A percentile compares a stretch with the other conserved stretches of the same genome.
phyloP scores from a whole-genome alignment of 2,329 filamentous ascomycete species.

The Mycocentrospora acerina region DNA sequence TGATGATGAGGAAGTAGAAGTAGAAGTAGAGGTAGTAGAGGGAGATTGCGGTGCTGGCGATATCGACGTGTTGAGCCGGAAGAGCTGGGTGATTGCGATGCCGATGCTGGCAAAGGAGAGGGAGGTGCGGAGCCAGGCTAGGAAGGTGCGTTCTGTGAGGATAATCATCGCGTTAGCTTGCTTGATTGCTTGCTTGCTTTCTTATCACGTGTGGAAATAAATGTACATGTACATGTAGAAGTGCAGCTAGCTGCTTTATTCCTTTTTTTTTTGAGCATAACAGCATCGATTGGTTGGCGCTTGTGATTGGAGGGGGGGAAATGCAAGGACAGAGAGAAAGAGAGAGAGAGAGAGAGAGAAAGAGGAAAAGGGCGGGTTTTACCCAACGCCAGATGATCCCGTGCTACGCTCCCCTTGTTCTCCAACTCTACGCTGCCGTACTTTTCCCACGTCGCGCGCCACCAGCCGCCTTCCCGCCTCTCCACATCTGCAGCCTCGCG shows the following conservation, averaged over 20 bases:
- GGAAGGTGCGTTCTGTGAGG: constrained; percentile 79
- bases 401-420: constrained; percentile 81
- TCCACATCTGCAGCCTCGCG: constrained; percentile 24
- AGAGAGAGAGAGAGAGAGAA: constrained; percentile 19
- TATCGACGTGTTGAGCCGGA: constrained; percentile 74
- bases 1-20: no score
- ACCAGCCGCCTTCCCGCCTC: constrained; percentile 49
- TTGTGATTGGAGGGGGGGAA: no score
- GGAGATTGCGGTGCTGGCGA: constrained; percentile 4
- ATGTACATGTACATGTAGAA: no score
- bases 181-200: not conserved
- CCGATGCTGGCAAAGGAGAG: constrained; percentile 81
- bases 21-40: no score
- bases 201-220: no score
- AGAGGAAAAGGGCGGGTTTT: constrained; percentile 21
- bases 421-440: constrained; percentile 74
- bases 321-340: no score
- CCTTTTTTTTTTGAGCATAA: no score
- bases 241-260: no score
- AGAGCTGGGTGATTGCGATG: constrained; percentile 80
- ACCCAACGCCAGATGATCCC: constrained; percentile 82
- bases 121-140: constrained; percentile 82
- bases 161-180: not conserved
- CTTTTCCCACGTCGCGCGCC: constrained; percentile 56
- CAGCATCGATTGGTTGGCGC: no score